Base-by-base conservation (phyloP, 164 flowering plant genomes). In the Buxus sempervirens region DNA sequence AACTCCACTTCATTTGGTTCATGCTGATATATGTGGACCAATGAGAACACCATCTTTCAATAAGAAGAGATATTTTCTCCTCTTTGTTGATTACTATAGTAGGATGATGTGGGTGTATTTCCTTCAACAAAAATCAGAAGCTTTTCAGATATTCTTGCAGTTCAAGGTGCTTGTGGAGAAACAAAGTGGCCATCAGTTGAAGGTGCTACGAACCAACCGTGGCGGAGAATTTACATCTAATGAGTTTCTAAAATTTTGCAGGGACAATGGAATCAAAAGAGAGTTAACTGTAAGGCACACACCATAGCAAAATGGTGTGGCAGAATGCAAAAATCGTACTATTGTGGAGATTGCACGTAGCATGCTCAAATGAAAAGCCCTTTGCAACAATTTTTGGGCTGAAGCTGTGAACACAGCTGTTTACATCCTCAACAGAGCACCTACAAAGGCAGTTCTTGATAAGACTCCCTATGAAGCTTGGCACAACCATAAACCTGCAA, bases 151-250 rank as follows among this genome's bases (percentile, higher is more conserved):
- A 0, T 72, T 72, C 28, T 2, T 28, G 0, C 20, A 72, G 4
- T 72, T 72, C 56, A 67, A 61, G 58, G 66, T 57, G 10, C 23
- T 73, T 2, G 68, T 68, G 48, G 65, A 73, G 57, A 68, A 63
- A 38, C 64, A 73, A 62, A 68, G 68, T 63, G 72, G 64, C 1
- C 62, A 23, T 22, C 7, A 36, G 18, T 36, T 65, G 58, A 63
- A 70, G 60, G 49, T 25, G 2, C 38, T 65, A 19, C 53, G 58
- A 26, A 56, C 48, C 0, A 24, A 64, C 41, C 64, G 68, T 38
- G 59, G 69, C 5, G 70, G 61, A 42, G 70, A 73, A 58, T 68
- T 64, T 27, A 63, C 59, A 16, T 69, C 36, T 7, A 51, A 74
- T 9, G 61, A 57, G 13, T 73, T 73, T 41, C 9, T 5, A 4